These are phyloP conservation scores for Hirschfeldia incana DNA, from an alignment of 345 rosid genomes.

Conservation along the genomic window DNA sequence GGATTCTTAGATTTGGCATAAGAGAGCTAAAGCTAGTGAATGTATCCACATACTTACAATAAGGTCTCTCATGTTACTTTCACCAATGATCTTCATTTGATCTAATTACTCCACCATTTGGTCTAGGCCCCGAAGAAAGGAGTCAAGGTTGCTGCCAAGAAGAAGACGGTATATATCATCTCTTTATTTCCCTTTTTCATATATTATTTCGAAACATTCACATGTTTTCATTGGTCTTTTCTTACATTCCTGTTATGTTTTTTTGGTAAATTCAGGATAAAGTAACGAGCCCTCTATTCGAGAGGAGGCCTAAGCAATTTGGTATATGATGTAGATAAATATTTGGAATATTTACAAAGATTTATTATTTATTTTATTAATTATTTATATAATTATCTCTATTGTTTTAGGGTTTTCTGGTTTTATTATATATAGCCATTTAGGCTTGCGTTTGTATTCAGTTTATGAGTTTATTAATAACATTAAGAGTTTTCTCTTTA, in stretches of 20 bases:
- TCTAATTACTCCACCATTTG: background rate
- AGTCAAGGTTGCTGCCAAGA: conserved; percentile 52
- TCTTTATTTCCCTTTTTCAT: no score
- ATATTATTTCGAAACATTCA: no score
- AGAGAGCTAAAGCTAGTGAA: background rate
- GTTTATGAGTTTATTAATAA: no score
- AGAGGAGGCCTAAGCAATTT: conserved; percentile 82
- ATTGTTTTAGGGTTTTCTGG: no score
- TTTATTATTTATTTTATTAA: no score
- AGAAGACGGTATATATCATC: conserved; percentile 47
- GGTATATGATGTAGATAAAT: no score
- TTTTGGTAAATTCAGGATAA: conserved; percentile 47
- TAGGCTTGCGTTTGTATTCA: no score
- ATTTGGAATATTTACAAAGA: no score
- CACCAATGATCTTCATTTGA: background rate
- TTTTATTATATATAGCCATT: no score
- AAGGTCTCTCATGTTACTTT: background rate
- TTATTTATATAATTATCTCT: no score
- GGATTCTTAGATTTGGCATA: background rate
- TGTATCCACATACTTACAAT: background rate
- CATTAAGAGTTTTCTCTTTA: no score
- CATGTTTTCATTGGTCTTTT: no score
- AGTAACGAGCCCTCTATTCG: conserved; percentile 67
- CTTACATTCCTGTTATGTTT: background rate
- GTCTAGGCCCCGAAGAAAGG: conserved; percentile 57